Base-by-base conservation (phyloP, 805 yeast species). In the Candida caryicola region DNA sequence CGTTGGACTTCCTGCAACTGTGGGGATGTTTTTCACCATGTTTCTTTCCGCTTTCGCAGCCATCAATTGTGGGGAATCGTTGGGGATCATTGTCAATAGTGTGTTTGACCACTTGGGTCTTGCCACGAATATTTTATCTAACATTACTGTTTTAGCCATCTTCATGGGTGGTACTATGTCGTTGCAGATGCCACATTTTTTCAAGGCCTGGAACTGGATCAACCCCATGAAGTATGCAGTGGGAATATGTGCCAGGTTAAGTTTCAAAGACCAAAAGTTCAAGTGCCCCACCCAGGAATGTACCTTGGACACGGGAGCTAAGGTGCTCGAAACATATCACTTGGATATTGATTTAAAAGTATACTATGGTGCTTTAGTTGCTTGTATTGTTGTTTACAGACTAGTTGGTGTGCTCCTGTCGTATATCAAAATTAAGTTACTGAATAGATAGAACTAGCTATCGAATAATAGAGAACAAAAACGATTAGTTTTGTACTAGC, bases 301-400 rank as follows among this genome's bases (percentile, higher is more conserved):
- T 39, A 31, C 51, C 5, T 53, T 69, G 26, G 39, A 46, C 12
- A 44, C 64, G 1, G 74, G 73, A 2, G 49, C 52, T 10, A 49
- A 47, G 8, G 67, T 69, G 2, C 55, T 69, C 25, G 51, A 60
- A 9, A 48, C 51, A 14, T 67, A 65, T 37, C 50, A 55, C 3
- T 52, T 69, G 37, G 46, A 51, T 15, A 46, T 50, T 45, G 46
- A 57, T 27, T 37, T 63, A 6, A 51, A 57, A 3, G 57, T 51
- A 3, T 53, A 46, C 33, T 52, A 64, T 43, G 70, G 69, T 2
- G 73, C 66, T 0, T 49, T 68, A 14, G 45, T 60, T 12, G 62
- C 64, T 3, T 64, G 71, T 44, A 44, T 68, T 13, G 54, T 66
- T 5, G 38, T 53, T 14, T 66, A 64, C 47, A 50, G 74, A 39